Conservation (phyloP, 192 early-diverging fungal species). For the Linnemannia hyalina region DNA sequence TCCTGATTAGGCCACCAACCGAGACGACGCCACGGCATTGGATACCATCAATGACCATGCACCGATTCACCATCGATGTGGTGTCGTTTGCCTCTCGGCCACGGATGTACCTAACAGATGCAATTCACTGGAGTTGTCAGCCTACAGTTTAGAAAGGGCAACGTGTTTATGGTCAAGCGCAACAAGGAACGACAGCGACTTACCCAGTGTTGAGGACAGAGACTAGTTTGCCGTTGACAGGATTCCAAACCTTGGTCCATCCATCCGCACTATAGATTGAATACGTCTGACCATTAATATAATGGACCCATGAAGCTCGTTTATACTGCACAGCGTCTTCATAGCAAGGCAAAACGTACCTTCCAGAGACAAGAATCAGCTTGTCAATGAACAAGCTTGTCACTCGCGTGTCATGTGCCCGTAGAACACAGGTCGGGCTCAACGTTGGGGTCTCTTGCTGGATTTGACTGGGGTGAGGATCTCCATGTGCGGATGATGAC, state of each 20-base stretch:
- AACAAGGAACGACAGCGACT: not conserved
- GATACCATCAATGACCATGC: constrained; percentile 51
- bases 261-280: constrained; percentile 62
- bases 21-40: constrained; percentile 60
- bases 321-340: not conserved
- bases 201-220: constrained; percentile 57
- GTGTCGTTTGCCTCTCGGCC: constrained; percentile 24
- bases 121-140: not conserved
- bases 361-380: constrained; percentile 45
- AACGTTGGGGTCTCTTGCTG: not conserved
- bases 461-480: constrained; percentile 24
- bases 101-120: constrained; percentile 16
- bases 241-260: constrained; percentile 68
- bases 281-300: not conserved
- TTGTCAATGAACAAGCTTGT: constrained; percentile 48
- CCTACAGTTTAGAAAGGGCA: not conserved
- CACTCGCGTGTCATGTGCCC: constrained; percentile 28
- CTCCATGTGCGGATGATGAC: not conserved
- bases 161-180: not conserved
- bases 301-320: not conserved
- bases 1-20: constrained; percentile 63
- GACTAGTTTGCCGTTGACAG: constrained; percentile 62
- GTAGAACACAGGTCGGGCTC: constrained; percentile 32
- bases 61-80: constrained; percentile 8
- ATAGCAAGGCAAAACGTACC: constrained; percentile 11